Percentiles rank a stretch among this genome's conserved stretches.
Conservation (phyloP, 768 basidiomycete genomes). For the Pleurotus tuoliensis region DNA sequence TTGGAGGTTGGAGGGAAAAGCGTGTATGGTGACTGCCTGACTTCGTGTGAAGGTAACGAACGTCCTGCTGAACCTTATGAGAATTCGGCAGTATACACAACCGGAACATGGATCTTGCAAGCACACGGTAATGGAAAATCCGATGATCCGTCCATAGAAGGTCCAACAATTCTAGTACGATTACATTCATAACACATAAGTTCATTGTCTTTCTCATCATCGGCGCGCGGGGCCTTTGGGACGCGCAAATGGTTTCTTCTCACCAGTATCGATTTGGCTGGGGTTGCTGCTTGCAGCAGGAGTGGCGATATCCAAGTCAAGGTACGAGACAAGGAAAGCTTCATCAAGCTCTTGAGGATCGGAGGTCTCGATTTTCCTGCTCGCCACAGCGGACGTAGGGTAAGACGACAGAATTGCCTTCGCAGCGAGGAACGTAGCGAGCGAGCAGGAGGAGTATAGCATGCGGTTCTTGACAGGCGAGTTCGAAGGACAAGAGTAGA, state of each 20-base stretch:
- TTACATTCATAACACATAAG: background rate
- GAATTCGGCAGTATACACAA: too few species aligned
- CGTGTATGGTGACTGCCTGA: background rate
- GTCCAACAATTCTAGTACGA: background rate
- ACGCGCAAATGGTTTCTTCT: slow-evolving; percentile 56
- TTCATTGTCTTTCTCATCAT: slow-evolving; percentile 21
- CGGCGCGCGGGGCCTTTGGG: slow-evolving; percentile 68
- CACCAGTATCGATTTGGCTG: slow-evolving; percentile 12
- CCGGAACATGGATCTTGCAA: slow-evolving; percentile 5
- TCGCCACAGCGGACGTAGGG: slow-evolving; percentile 35
- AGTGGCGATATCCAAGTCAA: slow-evolving; percentile 34
- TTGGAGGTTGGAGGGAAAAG: background rate
- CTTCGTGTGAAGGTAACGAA: background rate
- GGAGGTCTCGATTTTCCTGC: slow-evolving; percentile 79
- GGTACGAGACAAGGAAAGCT: slow-evolving; percentile 53
- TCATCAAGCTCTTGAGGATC: slow-evolving; percentile 72
- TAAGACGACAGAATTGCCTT: slow-evolving; percentile 46
- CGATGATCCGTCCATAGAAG: background rate
- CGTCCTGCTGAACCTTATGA: background rate
- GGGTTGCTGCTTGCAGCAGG: slow-evolving; percentile 4
- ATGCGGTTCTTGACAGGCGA: slow-evolving; percentile 85
- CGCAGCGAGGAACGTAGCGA: slow-evolving; percentile 51
- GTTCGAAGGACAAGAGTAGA: slow-evolving; percentile 84
- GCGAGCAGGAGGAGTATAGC: slow-evolving; percentile 77
- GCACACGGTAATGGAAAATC: background rate